Evolutionary conservation across 2,329 filamentous ascomycete genomes (phyloP).

Genomic region (Monilinia fructicola): DNA sequence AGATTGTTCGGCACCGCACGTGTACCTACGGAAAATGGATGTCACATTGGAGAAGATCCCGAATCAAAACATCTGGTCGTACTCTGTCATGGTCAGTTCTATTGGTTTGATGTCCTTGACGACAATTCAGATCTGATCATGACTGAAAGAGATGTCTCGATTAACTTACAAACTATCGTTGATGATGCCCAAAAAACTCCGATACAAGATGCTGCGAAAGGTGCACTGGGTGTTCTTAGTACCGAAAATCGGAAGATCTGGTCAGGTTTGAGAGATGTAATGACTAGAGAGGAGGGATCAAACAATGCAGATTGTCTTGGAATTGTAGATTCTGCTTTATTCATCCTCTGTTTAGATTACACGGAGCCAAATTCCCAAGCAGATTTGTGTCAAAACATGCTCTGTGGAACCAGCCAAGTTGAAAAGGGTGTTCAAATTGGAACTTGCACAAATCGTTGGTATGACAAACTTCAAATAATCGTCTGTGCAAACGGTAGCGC

Average conservation of each 20-base stretch:
- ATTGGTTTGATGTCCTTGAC: conserved; percentile 98
- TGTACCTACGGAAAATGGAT: conserved; percentile 90
- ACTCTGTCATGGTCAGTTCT: conserved; percentile 91
- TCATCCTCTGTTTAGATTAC: conserved; percentile 89
- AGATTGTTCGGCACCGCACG: conserved; percentile 91
- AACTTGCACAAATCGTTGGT: conserved; percentile 98
- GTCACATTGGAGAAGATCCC: conserved; percentile 92
- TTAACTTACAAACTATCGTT: conserved; percentile 89
- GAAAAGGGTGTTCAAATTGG: conserved; percentile 93
- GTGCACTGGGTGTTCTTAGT: conserved; percentile 86
- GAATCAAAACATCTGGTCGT: conserved; percentile 92
- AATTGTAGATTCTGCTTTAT: conserved; percentile 92
- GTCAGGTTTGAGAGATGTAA: conserved; percentile 84
- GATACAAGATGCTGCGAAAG: conserved; percentile 93
- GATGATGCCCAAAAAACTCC: conserved; percentile 87
- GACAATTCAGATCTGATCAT: conserved; percentile 94
- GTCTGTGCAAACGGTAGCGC: conserved; percentile 98
- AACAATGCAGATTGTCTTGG: conserved; percentile 96
- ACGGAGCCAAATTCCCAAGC: conserved; percentile 79
- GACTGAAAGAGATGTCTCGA: conserved; percentile 88
- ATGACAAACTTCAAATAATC: conserved; percentile 98
- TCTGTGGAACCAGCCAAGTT: conserved; percentile 90
- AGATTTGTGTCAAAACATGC: conserved; percentile 96
- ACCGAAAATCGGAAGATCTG: conserved; percentile 96
- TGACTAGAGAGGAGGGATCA: conserved; percentile 81